These are phyloP conservation scores for Esteya vermicola DNA, from an alignment of 2,329 filamentous ascomycete species.

Conservation along the genomic window DNA sequence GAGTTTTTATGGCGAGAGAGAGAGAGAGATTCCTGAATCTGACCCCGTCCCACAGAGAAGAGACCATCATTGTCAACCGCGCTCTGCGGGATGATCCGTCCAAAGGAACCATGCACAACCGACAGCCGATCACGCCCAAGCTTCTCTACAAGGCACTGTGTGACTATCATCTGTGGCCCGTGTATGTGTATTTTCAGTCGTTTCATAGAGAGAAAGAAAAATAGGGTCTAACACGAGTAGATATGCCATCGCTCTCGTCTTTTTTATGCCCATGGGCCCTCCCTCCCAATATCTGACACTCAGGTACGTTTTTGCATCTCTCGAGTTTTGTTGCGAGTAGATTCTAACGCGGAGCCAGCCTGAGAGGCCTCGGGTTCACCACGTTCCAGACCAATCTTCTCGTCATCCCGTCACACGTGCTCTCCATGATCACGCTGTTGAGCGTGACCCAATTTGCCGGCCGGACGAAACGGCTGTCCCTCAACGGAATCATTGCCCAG, in stretches of 20 bases:
- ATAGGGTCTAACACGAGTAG: too few species aligned
- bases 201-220: too few species aligned
- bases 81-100: slow-evolving; percentile 43
- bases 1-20: too few species aligned
- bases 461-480: slow-evolving; percentile 32
- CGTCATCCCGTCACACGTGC: slow-evolving; percentile 36
- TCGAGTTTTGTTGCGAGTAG: too few species aligned
- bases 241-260: slow-evolving; percentile 35
- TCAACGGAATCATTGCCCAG: slow-evolving; percentile 33
- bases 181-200: too few species aligned
- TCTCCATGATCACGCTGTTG: slow-evolving; percentile 22
- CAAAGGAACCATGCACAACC: slow-evolving; percentile 47
- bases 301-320: slow-evolving; percentile 12
- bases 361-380: slow-evolving; percentile 42
- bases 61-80: slow-evolving; percentile 47
- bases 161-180: slow-evolving; percentile 24
- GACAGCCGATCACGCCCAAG: slow-evolving; percentile 35
- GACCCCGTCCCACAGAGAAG: too few species aligned
- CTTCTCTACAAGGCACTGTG: slow-evolving; percentile 35
- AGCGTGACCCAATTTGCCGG: slow-evolving; percentile 24
- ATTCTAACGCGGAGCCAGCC: slow-evolving; percentile 8
- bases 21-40: too few species aligned
- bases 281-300: slow-evolving; percentile 43
- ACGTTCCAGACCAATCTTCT: slow-evolving; percentile 50
- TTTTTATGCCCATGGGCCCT: slow-evolving; percentile 35